Percentiles rank a stretch among this genome's conserved stretches.
Evolutionary conservation across 78 protist species (phyloP).

Genomic region (Dictyostelium discoideum): dicty_2.7 NC_007089.4:4009001-4009500

Average conservation of each 20-base stretch:
- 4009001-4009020: conserved; percentile 6
- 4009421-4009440: conserved; percentile 85
- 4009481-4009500: not conserved
- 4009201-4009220: not conserved
- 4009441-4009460: conserved; percentile 84
- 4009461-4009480: not conserved
- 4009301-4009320: conserved; percentile 81
- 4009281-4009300: conserved; percentile 67
- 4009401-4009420: conserved; percentile 76
- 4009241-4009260: not conserved
- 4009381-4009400: conserved; percentile 77
- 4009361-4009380: conserved; percentile 88
- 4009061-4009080: too few species aligned
- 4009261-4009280: not conserved
- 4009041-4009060: not conserved
- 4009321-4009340: conserved; percentile 79
- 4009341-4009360: conserved; percentile 86
- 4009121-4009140: too few species aligned
- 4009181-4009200: not conserved
- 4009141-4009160: too few species aligned
- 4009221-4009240: not conserved
- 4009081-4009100: too few species aligned
- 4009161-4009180: not conserved
- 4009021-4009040: too few species aligned
- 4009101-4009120: not conserved